Evolutionary conservation across 2,329 filamentous ascomycete species (phyloP).

Genomic region (Cladosporium sp.): DNA sequence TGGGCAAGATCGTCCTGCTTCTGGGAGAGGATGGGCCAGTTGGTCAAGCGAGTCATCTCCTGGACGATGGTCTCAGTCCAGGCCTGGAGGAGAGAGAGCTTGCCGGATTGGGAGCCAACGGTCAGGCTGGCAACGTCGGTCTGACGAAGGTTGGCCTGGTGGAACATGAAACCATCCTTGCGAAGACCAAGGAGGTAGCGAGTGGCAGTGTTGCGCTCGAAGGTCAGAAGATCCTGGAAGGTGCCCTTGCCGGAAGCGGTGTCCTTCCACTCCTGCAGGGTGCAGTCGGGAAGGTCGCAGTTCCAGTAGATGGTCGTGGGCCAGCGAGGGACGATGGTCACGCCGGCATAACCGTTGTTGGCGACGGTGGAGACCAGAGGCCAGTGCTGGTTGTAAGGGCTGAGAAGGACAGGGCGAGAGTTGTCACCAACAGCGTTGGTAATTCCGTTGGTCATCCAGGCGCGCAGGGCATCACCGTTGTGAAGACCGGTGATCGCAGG

Average conservation of each 20-base stretch:
- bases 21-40: slow-evolving; percentile 52
- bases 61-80: slow-evolving; percentile 53
- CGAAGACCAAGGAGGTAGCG: slow-evolving; percentile 54
- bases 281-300: slow-evolving; percentile 55
- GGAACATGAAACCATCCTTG: slow-evolving; percentile 58
- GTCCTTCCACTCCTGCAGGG: slow-evolving; percentile 55
- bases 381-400: slow-evolving; percentile 50
- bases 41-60: slow-evolving; percentile 50
- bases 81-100: slow-evolving; percentile 51
- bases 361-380: slow-evolving; percentile 50
- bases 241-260: slow-evolving; percentile 52
- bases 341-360: slow-evolving; percentile 51
- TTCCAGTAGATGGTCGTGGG: slow-evolving; percentile 62
- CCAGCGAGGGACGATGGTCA: slow-evolving; percentile 56
- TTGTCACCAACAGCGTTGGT: slow-evolving; percentile 59
- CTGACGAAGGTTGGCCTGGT: slow-evolving; percentile 57
- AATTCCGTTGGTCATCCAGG: slow-evolving; percentile 57
- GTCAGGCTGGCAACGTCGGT: slow-evolving; percentile 44
- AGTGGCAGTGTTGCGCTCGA: slow-evolving; percentile 50
- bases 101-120: slow-evolving; percentile 44
- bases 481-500: slow-evolving; percentile 60
- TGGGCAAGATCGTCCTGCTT: slow-evolving; percentile 53
- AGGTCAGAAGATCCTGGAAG: slow-evolving; percentile 48
- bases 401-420: slow-evolving; percentile 52
- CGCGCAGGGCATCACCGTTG: slow-evolving; percentile 57